Evolutionary conservation across 441 rosid species (phyloP).

Genomic region (Mallotus repandus): DNA sequence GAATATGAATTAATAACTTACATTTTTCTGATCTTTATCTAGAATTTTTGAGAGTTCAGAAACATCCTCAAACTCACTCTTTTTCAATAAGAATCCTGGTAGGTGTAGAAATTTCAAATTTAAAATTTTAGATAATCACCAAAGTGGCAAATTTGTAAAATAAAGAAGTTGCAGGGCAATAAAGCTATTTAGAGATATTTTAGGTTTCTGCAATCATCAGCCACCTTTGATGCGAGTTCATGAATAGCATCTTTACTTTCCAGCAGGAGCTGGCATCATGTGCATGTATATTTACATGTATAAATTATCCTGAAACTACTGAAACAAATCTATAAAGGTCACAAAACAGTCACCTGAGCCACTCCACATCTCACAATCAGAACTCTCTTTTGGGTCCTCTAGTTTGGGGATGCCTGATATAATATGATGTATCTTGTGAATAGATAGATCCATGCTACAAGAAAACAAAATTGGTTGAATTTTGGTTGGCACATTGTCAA

Average conservation of each 20-base stretch:
- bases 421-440: slow-evolving; percentile 53
- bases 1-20: slow-evolving; percentile 31
- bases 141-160: neutral
- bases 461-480: slow-evolving; percentile 3
- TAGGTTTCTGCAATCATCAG: neutral
- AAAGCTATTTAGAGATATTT: neutral
- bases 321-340: neutral
- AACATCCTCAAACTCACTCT: slow-evolving; percentile 28
- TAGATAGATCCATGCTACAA: slow-evolving; percentile 52
- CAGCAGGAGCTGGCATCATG: neutral
- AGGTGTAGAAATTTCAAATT: slow-evolving; percentile 17
- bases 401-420: slow-evolving; percentile 59
- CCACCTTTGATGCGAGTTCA: neutral
- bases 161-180: neutral
- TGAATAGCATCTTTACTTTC: neutral
- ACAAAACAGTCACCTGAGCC: slow-evolving; percentile 57
- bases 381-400: slow-evolving; percentile 41
- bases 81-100: slow-evolving; percentile 34
- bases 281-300: neutral
- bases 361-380: slow-evolving; percentile 77
- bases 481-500: neutral
- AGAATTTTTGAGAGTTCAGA: slow-evolving; percentile 28
- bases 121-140: neutral
- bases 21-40: slow-evolving; percentile 42
- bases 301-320: neutral